A percentile compares a stretch with the other conserved stretches of the same genome.
Conservation (phyloP, 1,139 yeast genomes). For the Yarrowia galli region DNA sequence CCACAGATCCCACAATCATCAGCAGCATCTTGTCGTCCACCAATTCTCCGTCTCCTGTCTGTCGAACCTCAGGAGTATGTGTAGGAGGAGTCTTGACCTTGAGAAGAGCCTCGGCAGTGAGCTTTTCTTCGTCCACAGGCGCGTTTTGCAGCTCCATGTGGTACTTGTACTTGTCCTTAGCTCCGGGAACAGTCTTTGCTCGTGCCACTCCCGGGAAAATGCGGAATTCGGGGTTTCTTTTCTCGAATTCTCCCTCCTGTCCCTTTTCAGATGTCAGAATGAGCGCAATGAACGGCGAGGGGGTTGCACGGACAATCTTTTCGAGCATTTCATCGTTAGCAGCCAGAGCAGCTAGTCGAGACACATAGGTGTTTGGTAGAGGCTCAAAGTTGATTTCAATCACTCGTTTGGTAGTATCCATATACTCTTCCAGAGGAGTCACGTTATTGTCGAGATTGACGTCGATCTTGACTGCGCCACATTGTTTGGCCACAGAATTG, state of each 20-base stretch:
- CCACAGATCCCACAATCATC: slow-evolving; percentile 25
- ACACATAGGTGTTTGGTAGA: slow-evolving; percentile 54
- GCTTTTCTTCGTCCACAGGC: slow-evolving; percentile 12
- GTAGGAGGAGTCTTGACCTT: slow-evolving; percentile 36
- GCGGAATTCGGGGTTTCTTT: slow-evolving; percentile 20
- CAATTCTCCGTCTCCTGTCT: slow-evolving; percentile 21
- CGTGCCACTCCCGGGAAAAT: slow-evolving; percentile 20
- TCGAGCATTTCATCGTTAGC: slow-evolving; percentile 60
- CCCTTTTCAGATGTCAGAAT: slow-evolving; percentile 34
- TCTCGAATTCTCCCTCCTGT: slow-evolving; percentile 27
- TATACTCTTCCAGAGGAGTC: slow-evolving; percentile 54
- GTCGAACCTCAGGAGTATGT: not conserved
- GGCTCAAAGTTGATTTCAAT: slow-evolving; percentile 62
- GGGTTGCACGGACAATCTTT: slow-evolving; percentile 24
- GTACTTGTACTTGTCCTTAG: slow-evolving; percentile 35
- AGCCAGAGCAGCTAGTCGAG: slow-evolving; percentile 50
- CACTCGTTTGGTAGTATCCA: slow-evolving; percentile 67
- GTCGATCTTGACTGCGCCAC: slow-evolving; percentile 55
- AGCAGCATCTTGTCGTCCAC: slow-evolving; percentile 13
- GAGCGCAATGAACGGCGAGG: slow-evolving; percentile 34
- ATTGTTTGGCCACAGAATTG: slow-evolving; percentile 55
- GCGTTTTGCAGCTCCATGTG: slow-evolving; percentile 34
- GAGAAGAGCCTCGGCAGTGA: slow-evolving; percentile 16
- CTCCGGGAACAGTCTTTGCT: slow-evolving; percentile 18
- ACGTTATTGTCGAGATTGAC: slow-evolving; percentile 52